phyloP scores from a whole-genome alignment of 2,329 filamentous ascomycete species.

The Xylaria hypoxylon region DNA sequence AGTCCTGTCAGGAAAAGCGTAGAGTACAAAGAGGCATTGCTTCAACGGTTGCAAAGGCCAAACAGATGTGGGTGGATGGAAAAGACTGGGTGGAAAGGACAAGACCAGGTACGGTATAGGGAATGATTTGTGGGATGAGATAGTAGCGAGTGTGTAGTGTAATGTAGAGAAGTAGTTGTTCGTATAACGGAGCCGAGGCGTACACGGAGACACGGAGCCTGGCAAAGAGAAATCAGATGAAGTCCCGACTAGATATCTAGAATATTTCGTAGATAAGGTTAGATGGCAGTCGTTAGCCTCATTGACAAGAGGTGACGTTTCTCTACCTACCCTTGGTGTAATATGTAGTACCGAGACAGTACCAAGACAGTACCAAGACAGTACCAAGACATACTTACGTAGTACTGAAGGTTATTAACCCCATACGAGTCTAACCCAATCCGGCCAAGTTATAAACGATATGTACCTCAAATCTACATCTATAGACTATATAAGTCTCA shows the following conservation, averaged over 20 bases:
- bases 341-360: too few species aligned
- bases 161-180: neutral
- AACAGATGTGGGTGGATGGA: neutral
- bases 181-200: neutral
- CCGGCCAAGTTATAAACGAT: neutral
- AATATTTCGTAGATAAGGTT: neutral
- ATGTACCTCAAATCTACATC: too few species aligned
- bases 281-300: conserved; percentile 1
- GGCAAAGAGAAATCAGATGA: neutral
- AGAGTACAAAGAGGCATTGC: conserved; percentile 39
- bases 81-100: neutral
- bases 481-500: too few species aligned
- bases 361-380: too few species aligned
- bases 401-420: too few species aligned
- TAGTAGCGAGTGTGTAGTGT: neutral
- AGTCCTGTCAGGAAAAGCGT: conserved; percentile 33
- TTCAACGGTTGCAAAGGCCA: conserved; percentile 26
- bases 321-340: too few species aligned
- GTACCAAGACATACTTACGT: too few species aligned
- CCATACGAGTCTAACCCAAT: neutral
- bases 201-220: too few species aligned
- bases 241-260: too few species aligned
- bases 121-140: too few species aligned
- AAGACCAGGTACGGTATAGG: neutral
- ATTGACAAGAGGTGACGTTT: conserved; percentile 1